Evolutionary conservation across 805 yeast genomes (phyloP), one percentile per base, ranked within the genome.

Genomic region (Starmerella etchellsii): DNA sequence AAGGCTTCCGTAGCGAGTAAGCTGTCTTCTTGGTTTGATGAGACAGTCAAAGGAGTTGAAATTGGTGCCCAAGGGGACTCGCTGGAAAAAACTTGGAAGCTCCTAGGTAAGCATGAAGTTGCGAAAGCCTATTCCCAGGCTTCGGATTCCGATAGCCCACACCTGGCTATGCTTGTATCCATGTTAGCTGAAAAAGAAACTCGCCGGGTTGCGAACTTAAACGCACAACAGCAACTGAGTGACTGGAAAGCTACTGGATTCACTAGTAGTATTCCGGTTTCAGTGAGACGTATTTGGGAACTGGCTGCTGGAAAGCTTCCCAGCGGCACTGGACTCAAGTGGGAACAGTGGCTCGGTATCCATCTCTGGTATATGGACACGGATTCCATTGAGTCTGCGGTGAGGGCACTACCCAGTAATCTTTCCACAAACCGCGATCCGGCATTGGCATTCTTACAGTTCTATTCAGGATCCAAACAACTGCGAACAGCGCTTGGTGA

Each of bases 131-230:
- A 77, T 5, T 64, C 66, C 24, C 44, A 64, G 2, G 87, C 95
- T 1, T 59, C 76, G 1, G 61, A 68, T n/a, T 59, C 79, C 0
- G 68, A 69, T 8, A 81, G 81, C 52, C 60, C 70, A 4, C 94
- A 87, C 56, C 59, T 88, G 16, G 75, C 94, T 0, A 74, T 73
- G 0, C 53, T 83, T 22, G 58, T 88, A 11, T 69, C 95, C 0
- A 61, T 81, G 32, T 56, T 80, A 7, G 94, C 82, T 50, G 81
- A 78, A 49, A 18, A 24, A 9, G 67, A 67, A 1, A 65, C 68
- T 1, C 77, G 80, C 3, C 65, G 66, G 37, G 53, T 52, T 0
- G 31, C 29, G 8, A 8, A 13, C 23, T 4, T 4, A 5, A 64
- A 74, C 39, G 87, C 95, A 0, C 48, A 54, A 6, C 57, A 58